A percentile compares a stretch with the other conserved stretches of the same genome.
These are phyloP conservation scores for Populus simonii DNA, from an alignment of 345 rosid species.

Conservation along the genomic window DNA sequence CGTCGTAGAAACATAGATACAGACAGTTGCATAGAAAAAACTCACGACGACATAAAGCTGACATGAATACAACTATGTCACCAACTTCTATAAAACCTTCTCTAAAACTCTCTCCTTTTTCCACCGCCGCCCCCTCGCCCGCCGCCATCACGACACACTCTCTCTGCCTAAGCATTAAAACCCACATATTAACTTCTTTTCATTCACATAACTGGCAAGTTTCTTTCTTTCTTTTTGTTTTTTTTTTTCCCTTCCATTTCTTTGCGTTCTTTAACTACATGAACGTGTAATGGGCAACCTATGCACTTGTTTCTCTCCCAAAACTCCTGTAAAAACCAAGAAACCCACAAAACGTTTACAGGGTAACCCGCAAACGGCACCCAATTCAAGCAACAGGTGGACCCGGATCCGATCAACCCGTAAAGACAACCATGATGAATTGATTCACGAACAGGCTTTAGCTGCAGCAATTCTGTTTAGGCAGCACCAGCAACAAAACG, in stretches of 20 bases:
- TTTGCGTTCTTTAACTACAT: not conserved
- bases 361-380: constrained; percentile 12
- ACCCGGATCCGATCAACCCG: constrained; percentile 59
- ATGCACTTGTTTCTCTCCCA: constrained; percentile 27
- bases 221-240: not conserved
- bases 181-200: not conserved
- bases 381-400: constrained; percentile 25
- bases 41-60: not conserved
- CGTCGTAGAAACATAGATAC: not conserved
- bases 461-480: constrained; percentile 74
- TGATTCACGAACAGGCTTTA: constrained; percentile 66
- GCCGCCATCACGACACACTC: not conserved
- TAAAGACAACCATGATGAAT: constrained; percentile 54
- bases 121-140: not conserved
- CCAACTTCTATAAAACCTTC: not conserved
- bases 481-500: constrained; percentile 53
- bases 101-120: not conserved
- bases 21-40: not conserved
- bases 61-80: not conserved
- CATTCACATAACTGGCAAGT: not conserved
- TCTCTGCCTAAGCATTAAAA: not conserved
- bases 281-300: constrained; percentile 31
- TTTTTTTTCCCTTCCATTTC: not conserved
- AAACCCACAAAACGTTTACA: constrained; percentile 18
- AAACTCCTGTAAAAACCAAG: constrained; percentile 9